These are phyloP conservation scores for Nannochloris sp. DNA, from an alignment of 139 green algal species.

Conservation along the genomic window DNA sequence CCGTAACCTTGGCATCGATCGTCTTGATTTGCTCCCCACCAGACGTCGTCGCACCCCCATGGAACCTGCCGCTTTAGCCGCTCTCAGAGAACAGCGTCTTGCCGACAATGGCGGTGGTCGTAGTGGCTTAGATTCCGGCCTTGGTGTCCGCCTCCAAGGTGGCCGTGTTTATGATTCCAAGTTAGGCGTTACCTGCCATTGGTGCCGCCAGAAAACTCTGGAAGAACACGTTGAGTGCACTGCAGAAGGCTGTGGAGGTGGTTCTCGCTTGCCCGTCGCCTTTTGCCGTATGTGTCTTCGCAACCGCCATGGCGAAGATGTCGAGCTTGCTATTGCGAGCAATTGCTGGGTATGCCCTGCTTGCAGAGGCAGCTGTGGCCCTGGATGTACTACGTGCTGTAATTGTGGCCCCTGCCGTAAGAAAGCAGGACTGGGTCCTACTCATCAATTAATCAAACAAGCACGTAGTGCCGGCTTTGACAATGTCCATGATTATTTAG, in stretches of 20 bases:
- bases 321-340: conserved; percentile 34
- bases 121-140: conserved; percentile 47
- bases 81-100: conserved; percentile 6
- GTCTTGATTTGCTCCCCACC: conserved; percentile 16
- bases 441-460: conserved; percentile 49
- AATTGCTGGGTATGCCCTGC: conserved; percentile 61
- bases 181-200: conserved; percentile 73
- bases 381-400: conserved; percentile 65
- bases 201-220: conserved; percentile 83
- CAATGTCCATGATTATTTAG: conserved; percentile 80
- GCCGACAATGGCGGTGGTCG: background rate
- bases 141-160: conserved; percentile 61
- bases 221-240: conserved; percentile 66
- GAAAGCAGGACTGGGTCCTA: conserved; percentile 54
- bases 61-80: background rate
- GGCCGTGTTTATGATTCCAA: conserved; percentile 66
- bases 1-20: conserved; percentile 16
- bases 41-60: conserved; percentile 11
- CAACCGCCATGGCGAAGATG: conserved; percentile 75
- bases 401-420: conserved; percentile 81
- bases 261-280: conserved; percentile 44
- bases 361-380: conserved; percentile 66
- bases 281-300: conserved; percentile 72
- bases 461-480: conserved; percentile 51
- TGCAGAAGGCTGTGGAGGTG: conserved; percentile 37